These are phyloP conservation scores for Phoenix dactylifera DNA, from an alignment of 176 grass and related monocot species.

Conservation along the genomic window DNA sequence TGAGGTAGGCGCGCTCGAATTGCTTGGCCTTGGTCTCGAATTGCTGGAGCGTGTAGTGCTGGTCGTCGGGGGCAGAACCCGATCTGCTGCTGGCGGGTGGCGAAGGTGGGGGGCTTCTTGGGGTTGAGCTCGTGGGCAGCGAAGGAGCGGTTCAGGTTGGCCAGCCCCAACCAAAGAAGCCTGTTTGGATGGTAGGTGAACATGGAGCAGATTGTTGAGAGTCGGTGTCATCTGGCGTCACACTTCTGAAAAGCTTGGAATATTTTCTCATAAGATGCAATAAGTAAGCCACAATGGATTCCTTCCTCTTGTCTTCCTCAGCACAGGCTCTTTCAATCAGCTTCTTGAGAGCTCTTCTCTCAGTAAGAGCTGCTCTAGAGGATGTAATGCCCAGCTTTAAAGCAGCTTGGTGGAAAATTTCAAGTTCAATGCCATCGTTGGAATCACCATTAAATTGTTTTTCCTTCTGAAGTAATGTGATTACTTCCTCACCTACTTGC, in stretches of 20 bases:
- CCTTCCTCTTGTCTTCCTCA: conserved; percentile 56
- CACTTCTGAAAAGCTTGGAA: conserved; percentile 42
- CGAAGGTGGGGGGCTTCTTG: conserved; percentile 42
- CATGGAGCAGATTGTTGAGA: conserved; percentile 38
- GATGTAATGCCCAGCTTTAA: conserved; percentile 44
- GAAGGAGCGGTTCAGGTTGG: conserved; percentile 87
- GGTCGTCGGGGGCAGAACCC: conserved; percentile 53
- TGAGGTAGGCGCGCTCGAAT: conserved; percentile 22
- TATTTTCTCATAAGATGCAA: conserved; percentile 70
- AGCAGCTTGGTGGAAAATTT: conserved; percentile 48
- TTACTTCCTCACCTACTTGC: conserved; percentile 43
- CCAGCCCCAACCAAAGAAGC: too few relatives aligned
- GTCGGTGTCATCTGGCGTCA: conserved; percentile 23
- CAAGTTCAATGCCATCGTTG: conserved; percentile 42
- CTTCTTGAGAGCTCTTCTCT: conserved; percentile 65
- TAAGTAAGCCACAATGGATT: conserved; percentile 40
- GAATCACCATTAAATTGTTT: conserved; percentile 26
- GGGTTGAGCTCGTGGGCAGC: conserved; percentile 32
- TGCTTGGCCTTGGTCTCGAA: conserved; percentile 54
- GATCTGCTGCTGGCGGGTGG: conserved; percentile 72
- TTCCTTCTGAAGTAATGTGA: conserved; percentile 43
- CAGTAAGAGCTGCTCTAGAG: conserved; percentile 45
- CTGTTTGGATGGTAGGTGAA: conserved; percentile 27
- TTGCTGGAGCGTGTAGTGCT: conserved; percentile 68
- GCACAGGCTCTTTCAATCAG: conserved; percentile 47